A percentile compares a stretch with the other conserved stretches of the same genome.
phyloP scores from a whole-genome alignment of 208 protist genomes.

The Trypanosoma caninum region DNA sequence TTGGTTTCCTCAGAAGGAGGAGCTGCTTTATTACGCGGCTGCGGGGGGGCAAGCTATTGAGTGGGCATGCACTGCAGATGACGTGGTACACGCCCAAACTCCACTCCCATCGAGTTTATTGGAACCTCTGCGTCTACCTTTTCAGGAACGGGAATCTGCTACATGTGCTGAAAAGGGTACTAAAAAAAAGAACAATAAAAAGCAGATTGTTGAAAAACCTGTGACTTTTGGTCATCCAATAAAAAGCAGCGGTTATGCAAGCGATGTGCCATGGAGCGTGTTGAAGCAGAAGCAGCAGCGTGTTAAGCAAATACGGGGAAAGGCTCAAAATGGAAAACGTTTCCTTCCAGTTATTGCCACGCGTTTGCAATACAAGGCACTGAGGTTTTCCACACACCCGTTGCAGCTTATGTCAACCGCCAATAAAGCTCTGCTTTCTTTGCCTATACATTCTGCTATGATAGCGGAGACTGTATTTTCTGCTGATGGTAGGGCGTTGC shows the following conservation, averaged over 20 bases:
- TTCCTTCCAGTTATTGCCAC: not conserved
- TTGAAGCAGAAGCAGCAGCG: slow-evolving; percentile 17
- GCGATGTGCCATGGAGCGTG: slow-evolving; percentile 50
- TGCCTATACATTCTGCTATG: slow-evolving; percentile 25
- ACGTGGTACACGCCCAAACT: slow-evolving; percentile 59
- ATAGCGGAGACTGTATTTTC: slow-evolving; percentile 37
- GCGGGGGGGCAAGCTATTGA: not conserved
- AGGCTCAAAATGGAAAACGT: not conserved
- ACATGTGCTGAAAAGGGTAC: slow-evolving; percentile 10
- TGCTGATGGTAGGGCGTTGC: slow-evolving; percentile 35
- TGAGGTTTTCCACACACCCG: slow-evolving; percentile 26
- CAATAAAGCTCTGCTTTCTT: slow-evolving; percentile 32
- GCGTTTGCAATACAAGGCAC: slow-evolving; percentile 7
- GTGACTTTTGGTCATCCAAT: slow-evolving; percentile 45
- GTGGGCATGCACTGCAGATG: slow-evolving; percentile 19
- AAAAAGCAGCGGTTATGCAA: slow-evolving; percentile 56
- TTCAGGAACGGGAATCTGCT: not conserved
- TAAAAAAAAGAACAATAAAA: slow-evolving; percentile 8
- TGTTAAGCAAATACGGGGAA: slow-evolving; percentile 8
- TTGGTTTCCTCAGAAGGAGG: slow-evolving; percentile 8
- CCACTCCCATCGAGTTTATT: slow-evolving; percentile 48
- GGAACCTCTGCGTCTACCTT: slow-evolving; percentile 20
- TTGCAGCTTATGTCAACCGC: slow-evolving; percentile 24
- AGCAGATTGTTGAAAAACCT: slow-evolving; percentile 20
- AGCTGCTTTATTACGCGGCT: slow-evolving; percentile 16